These are phyloP conservation scores for Escovopsis sp. DNA, from an alignment of 2,329 filamentous ascomycete species.

Conservation along the genomic window DNA sequence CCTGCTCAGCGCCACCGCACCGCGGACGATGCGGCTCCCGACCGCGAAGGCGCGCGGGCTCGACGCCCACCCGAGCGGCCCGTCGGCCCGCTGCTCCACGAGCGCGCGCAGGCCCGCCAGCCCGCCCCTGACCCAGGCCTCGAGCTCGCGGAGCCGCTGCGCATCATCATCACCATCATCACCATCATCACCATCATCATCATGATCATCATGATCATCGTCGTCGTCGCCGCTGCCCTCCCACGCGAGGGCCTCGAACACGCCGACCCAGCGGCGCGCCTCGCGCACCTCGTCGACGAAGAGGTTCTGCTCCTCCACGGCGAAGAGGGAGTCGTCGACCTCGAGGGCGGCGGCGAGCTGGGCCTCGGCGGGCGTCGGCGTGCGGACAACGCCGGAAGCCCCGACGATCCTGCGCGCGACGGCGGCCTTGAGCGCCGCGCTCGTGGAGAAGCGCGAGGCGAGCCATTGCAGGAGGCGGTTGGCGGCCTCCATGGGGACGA, in stretches of 20 bases:
- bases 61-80: slow-evolving; percentile 58
- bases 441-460: slow-evolving; percentile 18
- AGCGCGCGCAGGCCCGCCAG: slow-evolving; percentile 32
- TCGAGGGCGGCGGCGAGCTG: slow-evolving; percentile 32
- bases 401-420: slow-evolving; percentile 28
- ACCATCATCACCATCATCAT: no score
- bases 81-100: slow-evolving; percentile 32
- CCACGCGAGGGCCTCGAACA: slow-evolving; percentile 23
- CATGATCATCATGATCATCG: no score
- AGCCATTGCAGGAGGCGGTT: slow-evolving; percentile 31
- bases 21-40: slow-evolving; percentile 32
- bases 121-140: slow-evolving; percentile 29
- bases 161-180: no score
- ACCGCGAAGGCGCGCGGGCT: slow-evolving; percentile 53
- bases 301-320: slow-evolving; percentile 85
- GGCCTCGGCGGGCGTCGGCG: slow-evolving; percentile 15
- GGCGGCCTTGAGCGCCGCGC: slow-evolving; percentile 23
- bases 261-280: slow-evolving; percentile 48
- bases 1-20: slow-evolving; percentile 20
- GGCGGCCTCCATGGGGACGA: slow-evolving; percentile 34
- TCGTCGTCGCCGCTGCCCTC: slow-evolving; percentile 5
- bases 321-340: slow-evolving; percentile 60
- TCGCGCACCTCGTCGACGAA: slow-evolving; percentile 75
- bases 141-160: slow-evolving; percentile 14
- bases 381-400: not conserved